Percentiles rank a stretch among this genome's conserved stretches.
Conservation (phyloP, 345 rosid species). For the Sapria himalayana region DNA sequence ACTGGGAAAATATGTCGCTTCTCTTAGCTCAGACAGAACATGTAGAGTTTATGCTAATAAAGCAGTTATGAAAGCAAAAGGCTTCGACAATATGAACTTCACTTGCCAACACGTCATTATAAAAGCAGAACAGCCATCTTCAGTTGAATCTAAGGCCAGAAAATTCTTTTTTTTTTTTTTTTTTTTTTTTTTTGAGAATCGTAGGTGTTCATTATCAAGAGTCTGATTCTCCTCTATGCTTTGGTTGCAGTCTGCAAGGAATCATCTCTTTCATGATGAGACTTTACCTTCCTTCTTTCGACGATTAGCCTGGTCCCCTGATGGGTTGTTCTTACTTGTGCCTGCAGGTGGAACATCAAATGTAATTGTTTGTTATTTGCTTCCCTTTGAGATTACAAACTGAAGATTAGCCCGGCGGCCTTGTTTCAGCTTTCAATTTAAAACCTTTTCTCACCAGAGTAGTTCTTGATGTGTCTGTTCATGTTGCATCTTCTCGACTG, state of each 20-base stretch:
- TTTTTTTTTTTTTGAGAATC: constrained; percentile 6
- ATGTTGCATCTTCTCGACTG: constrained; percentile 3
- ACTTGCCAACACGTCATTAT: constrained; percentile 62
- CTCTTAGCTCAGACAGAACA: constrained; percentile 90
- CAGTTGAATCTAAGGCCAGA: constrained; percentile 50
- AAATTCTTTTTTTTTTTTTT: constrained; percentile 3
- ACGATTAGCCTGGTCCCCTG: constrained; percentile 97
- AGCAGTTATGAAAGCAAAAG: constrained; percentile 47
- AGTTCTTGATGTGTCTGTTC: neutral
- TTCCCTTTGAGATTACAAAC: too few species aligned
- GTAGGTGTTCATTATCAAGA: too few species aligned
- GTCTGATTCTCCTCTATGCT: constrained; percentile 6
- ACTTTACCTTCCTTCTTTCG: constrained; percentile 88
- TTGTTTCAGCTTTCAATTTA: constrained; percentile 1
- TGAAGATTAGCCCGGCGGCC: neutral
- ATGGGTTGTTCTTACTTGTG: constrained; percentile 78
- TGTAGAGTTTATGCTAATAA: constrained; percentile 66
- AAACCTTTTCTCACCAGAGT: neutral
- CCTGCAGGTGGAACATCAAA: constrained; percentile 45
- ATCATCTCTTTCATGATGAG: constrained; percentile 83
- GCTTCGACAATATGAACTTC: constrained; percentile 38
- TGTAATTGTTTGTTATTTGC: neutral
- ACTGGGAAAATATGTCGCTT: constrained; percentile 52
- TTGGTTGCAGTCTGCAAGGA: constrained; percentile 31
- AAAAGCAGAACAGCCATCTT: constrained; percentile 47